Percentiles rank a stretch among this genome's conserved stretches.
Conservation (phyloP, 78 protist species). For the Dictyostelium firmibasis region DNA sequence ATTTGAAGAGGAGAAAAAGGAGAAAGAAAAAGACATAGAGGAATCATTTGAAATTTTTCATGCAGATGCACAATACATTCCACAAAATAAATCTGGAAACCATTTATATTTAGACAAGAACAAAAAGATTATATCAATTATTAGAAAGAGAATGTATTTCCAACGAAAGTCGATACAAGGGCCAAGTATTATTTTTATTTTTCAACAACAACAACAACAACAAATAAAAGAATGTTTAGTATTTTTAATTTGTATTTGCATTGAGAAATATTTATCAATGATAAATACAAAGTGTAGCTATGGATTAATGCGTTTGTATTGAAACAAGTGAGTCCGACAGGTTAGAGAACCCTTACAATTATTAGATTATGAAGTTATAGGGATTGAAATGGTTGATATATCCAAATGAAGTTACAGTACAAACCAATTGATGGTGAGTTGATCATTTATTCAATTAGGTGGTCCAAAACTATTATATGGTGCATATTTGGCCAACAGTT, state of each 20-base stretch:
- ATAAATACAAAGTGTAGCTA: not conserved
- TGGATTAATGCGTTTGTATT: constrained; percentile 7
- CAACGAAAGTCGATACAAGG: not conserved
- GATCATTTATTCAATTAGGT: too few relatives aligned
- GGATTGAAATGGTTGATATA: constrained; percentile 17
- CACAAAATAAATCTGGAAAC: not conserved
- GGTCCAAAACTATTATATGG: too few relatives aligned
- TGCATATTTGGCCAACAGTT: too few relatives aligned
- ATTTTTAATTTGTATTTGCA: too few relatives aligned
- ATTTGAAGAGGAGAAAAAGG: too few relatives aligned
- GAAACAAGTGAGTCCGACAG: not conserved
- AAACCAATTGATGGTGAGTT: constrained; percentile 53
- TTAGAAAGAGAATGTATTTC: not conserved
- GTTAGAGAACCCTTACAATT: not conserved
- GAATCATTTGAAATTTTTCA: too few relatives aligned
- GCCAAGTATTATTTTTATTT: not conserved
- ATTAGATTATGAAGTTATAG: not conserved
- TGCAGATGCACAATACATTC: not conserved
- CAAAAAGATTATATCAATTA: not conserved
- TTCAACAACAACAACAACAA: too few relatives aligned
- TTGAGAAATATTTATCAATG: too few relatives aligned
- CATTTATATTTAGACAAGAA: not conserved
- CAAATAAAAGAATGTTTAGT: too few relatives aligned
- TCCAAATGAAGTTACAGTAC: constrained; percentile 26
- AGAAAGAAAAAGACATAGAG: too few relatives aligned